Evolutionary conservation across 2,329 filamentous ascomycete species (phyloP).

Genomic region (Setomelanomma holmii): DNA sequence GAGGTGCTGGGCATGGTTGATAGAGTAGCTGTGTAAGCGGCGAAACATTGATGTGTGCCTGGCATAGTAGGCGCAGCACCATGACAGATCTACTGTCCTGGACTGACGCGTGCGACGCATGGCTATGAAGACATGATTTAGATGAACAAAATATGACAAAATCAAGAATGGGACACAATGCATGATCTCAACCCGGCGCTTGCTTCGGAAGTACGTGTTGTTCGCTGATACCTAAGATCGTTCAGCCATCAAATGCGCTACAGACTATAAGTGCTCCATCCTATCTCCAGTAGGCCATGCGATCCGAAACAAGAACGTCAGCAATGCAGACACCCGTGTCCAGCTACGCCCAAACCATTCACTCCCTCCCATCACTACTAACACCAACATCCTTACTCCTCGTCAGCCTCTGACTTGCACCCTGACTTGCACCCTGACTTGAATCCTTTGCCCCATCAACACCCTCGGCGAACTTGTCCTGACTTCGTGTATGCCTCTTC

Average conservation of each 20-base stretch:
- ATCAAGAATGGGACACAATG: constrained; percentile 30
- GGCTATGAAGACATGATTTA: constrained; percentile 28
- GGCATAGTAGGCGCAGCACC: constrained; percentile 7
- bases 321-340: too few relatives aligned
- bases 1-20: neutral
- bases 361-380: neutral
- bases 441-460: neutral
- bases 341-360: too few relatives aligned
- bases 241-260: too few relatives aligned
- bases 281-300: neutral
- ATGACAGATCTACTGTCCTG: neutral
- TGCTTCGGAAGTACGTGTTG: too few relatives aligned
- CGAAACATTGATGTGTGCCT: neutral
- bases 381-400: constrained; percentile 19
- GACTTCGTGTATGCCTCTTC: constrained; percentile 15
- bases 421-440: too few relatives aligned
- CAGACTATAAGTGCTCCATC: too few relatives aligned
- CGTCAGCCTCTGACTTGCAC: constrained; percentile 7
- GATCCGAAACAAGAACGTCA: too few relatives aligned
- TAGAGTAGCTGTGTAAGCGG: neutral
- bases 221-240: neutral
- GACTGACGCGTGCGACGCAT: neutral
- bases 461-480: constrained; percentile 5
- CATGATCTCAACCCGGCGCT: constrained; percentile 32
- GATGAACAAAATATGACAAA: constrained; percentile 21